These are phyloP conservation scores for Mortierella sp. DNA, from an alignment of 371 early-diverging fungal genomes.

Conservation along the genomic window DNA sequence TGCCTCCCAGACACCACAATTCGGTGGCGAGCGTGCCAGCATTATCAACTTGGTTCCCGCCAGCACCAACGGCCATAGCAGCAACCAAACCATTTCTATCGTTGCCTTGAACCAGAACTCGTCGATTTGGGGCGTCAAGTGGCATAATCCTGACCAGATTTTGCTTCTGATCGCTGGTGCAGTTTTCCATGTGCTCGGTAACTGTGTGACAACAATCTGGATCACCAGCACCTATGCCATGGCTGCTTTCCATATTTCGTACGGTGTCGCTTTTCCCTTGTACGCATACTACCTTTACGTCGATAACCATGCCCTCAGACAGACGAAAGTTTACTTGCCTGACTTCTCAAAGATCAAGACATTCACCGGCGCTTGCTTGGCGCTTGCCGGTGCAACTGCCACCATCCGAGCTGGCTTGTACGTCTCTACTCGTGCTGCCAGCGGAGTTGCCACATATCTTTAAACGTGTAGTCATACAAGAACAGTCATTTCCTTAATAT, in stretches of 20 bases:
- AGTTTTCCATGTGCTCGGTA: constrained; percentile 40
- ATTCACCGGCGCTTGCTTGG: constrained; percentile 11
- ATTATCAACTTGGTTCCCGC: constrained; percentile 16
- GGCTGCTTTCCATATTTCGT: constrained; percentile 53
- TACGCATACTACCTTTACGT: constrained; percentile 55
- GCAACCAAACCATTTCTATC: constrained; percentile 1
- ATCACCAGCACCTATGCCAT: constrained; percentile 20
- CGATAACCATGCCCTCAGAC: constrained; percentile 50
- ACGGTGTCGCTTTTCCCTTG: constrained; percentile 42
- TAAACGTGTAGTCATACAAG: neutral
- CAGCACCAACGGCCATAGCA: constrained; percentile 1
- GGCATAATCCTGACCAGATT: constrained; percentile 49
- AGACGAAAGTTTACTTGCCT: constrained; percentile 53
- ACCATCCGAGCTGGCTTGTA: constrained; percentile 34
- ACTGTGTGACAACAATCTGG: constrained; percentile 51
- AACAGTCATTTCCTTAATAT: neutral
- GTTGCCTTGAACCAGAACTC: constrained; percentile 30
- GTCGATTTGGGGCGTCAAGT: constrained; percentile 45
- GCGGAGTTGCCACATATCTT: neutral
- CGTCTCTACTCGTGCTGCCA: constrained; percentile 16
- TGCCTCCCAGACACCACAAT: constrained; percentile 2
- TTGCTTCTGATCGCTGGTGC: constrained; percentile 39
- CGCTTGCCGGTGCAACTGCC: constrained; percentile 30
- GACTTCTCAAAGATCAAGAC: constrained; percentile 26
- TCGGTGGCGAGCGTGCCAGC: constrained; percentile 20